Conservation (phyloP, 352 stramenopile species). For the Phytophthora colocasiae region DNA sequence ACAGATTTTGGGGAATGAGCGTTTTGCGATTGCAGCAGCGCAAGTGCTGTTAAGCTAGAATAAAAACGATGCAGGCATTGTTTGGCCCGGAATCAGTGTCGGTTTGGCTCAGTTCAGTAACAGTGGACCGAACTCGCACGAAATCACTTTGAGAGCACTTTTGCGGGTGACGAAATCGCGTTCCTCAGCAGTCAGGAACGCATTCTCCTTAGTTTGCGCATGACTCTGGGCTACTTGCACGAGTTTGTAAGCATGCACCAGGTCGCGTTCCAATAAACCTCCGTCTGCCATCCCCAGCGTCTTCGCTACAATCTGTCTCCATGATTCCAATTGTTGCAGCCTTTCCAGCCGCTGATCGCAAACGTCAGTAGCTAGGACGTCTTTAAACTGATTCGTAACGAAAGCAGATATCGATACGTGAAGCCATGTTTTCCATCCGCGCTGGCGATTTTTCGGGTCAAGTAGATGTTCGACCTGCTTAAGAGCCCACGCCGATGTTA, state of each 20-base stretch:
- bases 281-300: constrained; percentile 49
- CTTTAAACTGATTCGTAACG: constrained; percentile 34
- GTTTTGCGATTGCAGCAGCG: no score
- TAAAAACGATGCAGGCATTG: background rate
- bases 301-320: constrained; percentile 49
- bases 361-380: constrained; percentile 32
- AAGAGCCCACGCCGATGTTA: constrained; percentile 48
- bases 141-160: constrained; percentile 57
- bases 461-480: constrained; percentile 47
- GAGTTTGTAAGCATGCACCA: constrained; percentile 66
- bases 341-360: constrained; percentile 32
- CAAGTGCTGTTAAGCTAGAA: background rate
- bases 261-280: constrained; percentile 33
- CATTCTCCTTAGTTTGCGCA: constrained; percentile 21
- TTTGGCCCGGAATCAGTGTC: background rate
- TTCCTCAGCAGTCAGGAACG: constrained; percentile 50
- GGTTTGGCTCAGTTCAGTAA: constrained; percentile 7
- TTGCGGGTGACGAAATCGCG: constrained; percentile 52
- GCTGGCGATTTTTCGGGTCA: constrained; percentile 27
- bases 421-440: constrained; percentile 45
- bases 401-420: constrained; percentile 45
- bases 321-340: constrained; percentile 37
- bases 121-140: constrained; percentile 34
- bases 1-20: no score
- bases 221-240: constrained; percentile 59